Conservation (phyloP, 331 rosid genomes). For the Arachis monticola region DNA sequence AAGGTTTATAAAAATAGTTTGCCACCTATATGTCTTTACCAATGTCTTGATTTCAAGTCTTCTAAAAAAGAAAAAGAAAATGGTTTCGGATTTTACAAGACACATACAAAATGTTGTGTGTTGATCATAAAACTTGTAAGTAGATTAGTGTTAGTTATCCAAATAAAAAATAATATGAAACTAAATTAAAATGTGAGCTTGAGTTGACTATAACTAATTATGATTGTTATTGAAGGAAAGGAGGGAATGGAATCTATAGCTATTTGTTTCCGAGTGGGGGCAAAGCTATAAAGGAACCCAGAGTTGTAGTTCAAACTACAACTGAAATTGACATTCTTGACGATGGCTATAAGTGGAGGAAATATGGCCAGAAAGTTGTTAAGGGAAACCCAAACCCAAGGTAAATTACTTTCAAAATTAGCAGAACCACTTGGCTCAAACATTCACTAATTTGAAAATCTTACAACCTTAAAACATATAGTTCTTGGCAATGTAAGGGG, state of each 20-base stretch:
- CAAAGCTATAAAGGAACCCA: conserved; percentile 74
- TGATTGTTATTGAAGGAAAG: conserved; percentile 56
- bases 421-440: too few relatives aligned
- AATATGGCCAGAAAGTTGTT: conserved; percentile 93
- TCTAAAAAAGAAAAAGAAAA: neutral
- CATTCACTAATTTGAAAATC: too few relatives aligned
- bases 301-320: conserved; percentile 91
- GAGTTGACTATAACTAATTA: conserved; percentile 8
- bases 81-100: too few relatives aligned
- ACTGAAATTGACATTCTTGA: conserved; percentile 89
- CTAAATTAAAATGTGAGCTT: neutral
- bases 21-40: neutral
- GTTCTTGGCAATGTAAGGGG: too few relatives aligned
- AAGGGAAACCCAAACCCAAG: conserved; percentile 95
- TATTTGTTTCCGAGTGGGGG: neutral
- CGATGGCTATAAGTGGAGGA: conserved; percentile 90
- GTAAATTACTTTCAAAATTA: conserved; percentile 36
- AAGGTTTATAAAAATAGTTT: neutral
- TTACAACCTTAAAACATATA: too few relatives aligned
- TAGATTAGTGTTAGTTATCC: neutral
- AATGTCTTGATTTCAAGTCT: neutral
- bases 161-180: neutral
- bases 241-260: conserved; percentile 61
- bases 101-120: too few relatives aligned
- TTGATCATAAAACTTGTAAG: too few relatives aligned